Evolutionary conservation across 192 early-diverging fungal species (phyloP).

Genomic region (Coemansia sp.): DNA sequence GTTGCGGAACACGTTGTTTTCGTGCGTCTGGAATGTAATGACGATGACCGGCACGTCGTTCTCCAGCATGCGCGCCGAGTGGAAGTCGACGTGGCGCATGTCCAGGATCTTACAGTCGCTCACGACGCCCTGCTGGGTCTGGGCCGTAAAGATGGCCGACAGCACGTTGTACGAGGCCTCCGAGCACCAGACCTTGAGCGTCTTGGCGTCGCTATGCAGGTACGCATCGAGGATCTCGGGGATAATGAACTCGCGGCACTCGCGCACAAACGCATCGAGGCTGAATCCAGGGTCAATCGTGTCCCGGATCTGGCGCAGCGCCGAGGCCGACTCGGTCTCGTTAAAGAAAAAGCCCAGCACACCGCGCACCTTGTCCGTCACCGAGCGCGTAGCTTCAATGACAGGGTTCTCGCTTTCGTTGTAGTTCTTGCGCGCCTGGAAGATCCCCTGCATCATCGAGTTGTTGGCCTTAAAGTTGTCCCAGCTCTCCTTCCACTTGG

Average conservation of each 20-base stretch:
- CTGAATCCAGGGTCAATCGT: conserved; percentile 81
- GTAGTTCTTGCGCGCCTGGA: conserved; percentile 68
- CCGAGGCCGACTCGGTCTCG: conserved; percentile 89
- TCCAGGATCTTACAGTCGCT: conserved; percentile 95
- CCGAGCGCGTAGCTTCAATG: conserved; percentile 63
- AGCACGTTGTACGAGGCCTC: conserved; percentile 85
- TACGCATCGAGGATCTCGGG: conserved; percentile 97
- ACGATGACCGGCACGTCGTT: conserved; percentile 90
- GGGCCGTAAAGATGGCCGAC: conserved; percentile 73
- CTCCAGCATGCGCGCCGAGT: conserved; percentile 84
- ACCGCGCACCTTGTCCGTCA: conserved; percentile 72
- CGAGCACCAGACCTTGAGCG: conserved; percentile 88
- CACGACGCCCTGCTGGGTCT: conserved; percentile 80
- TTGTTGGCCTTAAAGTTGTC: conserved; percentile 83
- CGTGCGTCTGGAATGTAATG: conserved; percentile 86
- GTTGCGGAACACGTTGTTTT: conserved; percentile 90
- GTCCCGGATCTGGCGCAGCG: conserved; percentile 72
- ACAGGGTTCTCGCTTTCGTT: conserved; percentile 88
- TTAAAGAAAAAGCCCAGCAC: conserved; percentile 76
- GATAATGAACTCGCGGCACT: conserved; percentile 85
- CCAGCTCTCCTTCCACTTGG: conserved; percentile 87
- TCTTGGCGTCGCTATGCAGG: conserved; percentile 74
- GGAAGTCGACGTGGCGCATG: conserved; percentile 83
- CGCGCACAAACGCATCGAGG: conserved; percentile 82
- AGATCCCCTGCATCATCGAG: conserved; percentile 78